Percentiles rank a stretch among this genome's conserved stretches.
Evolutionary conservation across 2,329 filamentous ascomycete species (phyloP).

Genomic region (Fusarium foetens): DNA sequence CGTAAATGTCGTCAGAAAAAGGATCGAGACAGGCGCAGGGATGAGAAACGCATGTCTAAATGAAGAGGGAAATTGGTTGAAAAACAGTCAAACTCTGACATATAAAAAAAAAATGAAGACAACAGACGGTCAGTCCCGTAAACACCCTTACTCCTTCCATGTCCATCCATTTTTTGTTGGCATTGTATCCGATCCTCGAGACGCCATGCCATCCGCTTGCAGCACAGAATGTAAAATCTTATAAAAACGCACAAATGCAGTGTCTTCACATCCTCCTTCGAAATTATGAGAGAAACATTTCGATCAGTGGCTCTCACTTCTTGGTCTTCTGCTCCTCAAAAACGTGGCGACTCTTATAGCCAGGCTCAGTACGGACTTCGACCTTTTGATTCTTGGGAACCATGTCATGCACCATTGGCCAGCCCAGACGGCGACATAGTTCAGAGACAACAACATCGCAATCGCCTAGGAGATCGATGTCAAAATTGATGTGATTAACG

Average conservation of each 20-base stretch:
- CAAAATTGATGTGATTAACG: slow-evolving; percentile 90
- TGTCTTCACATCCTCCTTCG: neutral
- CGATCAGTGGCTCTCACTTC: neutral
- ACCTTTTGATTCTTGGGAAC: slow-evolving; percentile 73
- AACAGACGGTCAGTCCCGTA: neutral
- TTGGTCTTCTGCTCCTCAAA: slow-evolving; percentile 45
- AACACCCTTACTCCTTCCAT: slow-evolving; percentile 34
- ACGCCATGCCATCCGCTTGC: slow-evolving; percentile 39
- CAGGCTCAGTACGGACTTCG: slow-evolving; percentile 57
- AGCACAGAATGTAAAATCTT: slow-evolving; percentile 8
- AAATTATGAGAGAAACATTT: neutral
- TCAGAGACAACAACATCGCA: slow-evolving; percentile 92
- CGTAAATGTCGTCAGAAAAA: neutral
- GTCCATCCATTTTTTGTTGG: slow-evolving; percentile 28
- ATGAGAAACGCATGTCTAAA: neutral
- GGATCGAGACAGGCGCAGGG: neutral
- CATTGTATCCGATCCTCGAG: slow-evolving; percentile 21
- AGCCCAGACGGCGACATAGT: slow-evolving; percentile 82
- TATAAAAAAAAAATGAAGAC: neutral
- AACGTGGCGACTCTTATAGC: slow-evolving; percentile 51
- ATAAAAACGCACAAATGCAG: neutral
- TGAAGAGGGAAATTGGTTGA: neutral
- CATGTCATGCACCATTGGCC: slow-evolving; percentile 86
- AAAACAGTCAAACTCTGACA: slow-evolving; percentile 3
- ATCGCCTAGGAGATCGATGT: slow-evolving; percentile 95